Conservation (phyloP, 2,329 filamentous ascomycete genomes). For the Epichloe glyceriae region DNA sequence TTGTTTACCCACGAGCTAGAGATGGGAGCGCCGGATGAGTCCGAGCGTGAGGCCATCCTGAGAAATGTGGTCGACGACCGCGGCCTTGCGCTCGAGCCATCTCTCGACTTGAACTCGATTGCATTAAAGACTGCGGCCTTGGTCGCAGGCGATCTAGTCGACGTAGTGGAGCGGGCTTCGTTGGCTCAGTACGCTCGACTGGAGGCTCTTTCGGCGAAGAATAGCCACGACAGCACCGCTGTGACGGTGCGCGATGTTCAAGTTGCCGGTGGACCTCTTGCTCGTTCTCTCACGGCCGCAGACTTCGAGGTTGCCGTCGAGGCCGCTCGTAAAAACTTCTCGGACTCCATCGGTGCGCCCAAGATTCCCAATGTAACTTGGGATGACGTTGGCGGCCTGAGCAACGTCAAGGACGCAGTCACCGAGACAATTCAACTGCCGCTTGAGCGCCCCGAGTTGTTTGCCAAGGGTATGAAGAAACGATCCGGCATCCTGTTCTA, state of each 20-base stretch:
- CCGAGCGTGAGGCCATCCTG: slow-evolving; percentile 79
- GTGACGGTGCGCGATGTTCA: slow-evolving; percentile 73
- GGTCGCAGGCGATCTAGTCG: slow-evolving; percentile 85
- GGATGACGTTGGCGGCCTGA: slow-evolving; percentile 88
- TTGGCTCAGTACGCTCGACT: slow-evolving; percentile 66
- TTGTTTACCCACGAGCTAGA: slow-evolving; percentile 94
- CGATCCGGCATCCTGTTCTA: slow-evolving; percentile 88
- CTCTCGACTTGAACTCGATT: slow-evolving; percentile 72
- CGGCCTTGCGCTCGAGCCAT: slow-evolving; percentile 63
- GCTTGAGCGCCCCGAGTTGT: slow-evolving; percentile 80
- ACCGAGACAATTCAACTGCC: slow-evolving; percentile 94
- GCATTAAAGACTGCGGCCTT: slow-evolving; percentile 92
- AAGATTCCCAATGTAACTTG: slow-evolving; percentile 96
- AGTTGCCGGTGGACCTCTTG: slow-evolving; percentile 69
- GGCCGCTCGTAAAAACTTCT: slow-evolving; percentile 92
- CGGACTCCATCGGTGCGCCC: slow-evolving; percentile 89
- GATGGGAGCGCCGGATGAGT: slow-evolving; percentile 83
- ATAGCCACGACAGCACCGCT: slow-evolving; percentile 21
- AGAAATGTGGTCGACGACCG: slow-evolving; percentile 64
- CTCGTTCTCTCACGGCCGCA: slow-evolving; percentile 62
- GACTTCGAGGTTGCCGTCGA: slow-evolving; percentile 94
- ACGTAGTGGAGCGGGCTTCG: slow-evolving; percentile 82
- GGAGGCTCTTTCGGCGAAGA: slow-evolving; percentile 50
- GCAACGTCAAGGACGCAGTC: slow-evolving; percentile 92
- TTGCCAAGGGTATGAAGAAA: slow-evolving; percentile 97